These are phyloP conservation scores for Eucalyptus pauciflora DNA, from an alignment of 345 rosid species.

Conservation along the genomic window DNA sequence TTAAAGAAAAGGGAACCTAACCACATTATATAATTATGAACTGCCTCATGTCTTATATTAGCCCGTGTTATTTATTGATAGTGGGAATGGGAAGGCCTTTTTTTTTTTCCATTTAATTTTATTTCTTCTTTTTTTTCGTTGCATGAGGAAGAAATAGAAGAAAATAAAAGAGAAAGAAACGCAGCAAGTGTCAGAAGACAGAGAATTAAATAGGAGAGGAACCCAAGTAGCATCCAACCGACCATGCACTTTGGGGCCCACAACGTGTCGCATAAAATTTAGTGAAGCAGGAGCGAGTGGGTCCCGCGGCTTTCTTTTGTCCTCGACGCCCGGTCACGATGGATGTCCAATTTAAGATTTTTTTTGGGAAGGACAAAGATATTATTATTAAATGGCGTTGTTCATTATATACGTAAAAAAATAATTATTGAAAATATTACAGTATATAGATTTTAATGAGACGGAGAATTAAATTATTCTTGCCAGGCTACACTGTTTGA, in stretches of 20 bases:
- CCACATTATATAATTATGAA: neutral
- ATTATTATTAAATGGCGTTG: neutral
- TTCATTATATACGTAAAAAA: neutral
- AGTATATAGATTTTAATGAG: neutral
- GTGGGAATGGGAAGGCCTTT: neutral
- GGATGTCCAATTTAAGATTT: neutral
- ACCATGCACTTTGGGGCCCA: neutral
- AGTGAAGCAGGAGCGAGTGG: neutral
- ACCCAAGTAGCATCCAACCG: neutral
- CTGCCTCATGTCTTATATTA: neutral
- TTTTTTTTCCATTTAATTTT: neutral
- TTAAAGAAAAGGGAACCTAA: neutral
- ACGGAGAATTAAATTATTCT: neutral
- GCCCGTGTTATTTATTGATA: neutral
- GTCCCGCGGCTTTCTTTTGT: neutral
- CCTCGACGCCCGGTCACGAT: neutral
- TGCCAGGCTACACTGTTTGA: neutral
- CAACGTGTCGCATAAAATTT: neutral
- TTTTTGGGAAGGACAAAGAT: neutral
- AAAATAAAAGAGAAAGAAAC: neutral
- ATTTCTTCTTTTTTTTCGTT: neutral
- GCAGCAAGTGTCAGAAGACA: neutral
- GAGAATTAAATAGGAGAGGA: neutral
- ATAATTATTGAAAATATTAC: neutral
- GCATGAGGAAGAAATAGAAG: neutral